Conservation (phyloP, 169 alveolate species). For the Fabrea salina region DNA sequence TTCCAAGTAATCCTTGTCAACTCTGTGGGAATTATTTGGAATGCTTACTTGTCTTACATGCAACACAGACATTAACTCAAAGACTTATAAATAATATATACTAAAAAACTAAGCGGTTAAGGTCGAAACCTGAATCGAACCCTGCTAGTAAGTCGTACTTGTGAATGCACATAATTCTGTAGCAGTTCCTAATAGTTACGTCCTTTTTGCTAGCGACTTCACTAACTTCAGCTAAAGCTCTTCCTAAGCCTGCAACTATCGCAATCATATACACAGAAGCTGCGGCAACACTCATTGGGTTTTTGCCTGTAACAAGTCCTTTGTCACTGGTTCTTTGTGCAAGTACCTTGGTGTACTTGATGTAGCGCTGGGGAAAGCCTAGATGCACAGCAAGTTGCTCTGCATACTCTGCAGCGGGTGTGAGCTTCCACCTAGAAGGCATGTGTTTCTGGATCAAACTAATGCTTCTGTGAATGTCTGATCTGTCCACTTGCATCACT, state of each 20-base stretch:
- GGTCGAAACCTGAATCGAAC: background rate
- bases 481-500: background rate
- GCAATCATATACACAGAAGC: constrained; percentile 28
- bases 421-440: background rate
- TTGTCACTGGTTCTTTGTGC: constrained; percentile 9
- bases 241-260: background rate
- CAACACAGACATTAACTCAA: too few relatives aligned
- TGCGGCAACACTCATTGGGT: constrained; percentile 19
- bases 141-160: background rate
- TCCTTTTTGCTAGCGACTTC: constrained; percentile 7
- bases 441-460: background rate
- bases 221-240: background rate
- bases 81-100: too few relatives aligned
- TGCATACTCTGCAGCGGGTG: constrained; percentile 27
- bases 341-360: background rate
- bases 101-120: too few relatives aligned
- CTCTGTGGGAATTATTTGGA: constrained; percentile 34
- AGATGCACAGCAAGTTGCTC: background rate
- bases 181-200: constrained; percentile 2
- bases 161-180: background rate
- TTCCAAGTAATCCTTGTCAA: constrained; percentile 32
- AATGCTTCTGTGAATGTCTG: background rate
- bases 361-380: background rate
- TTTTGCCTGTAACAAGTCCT: constrained; percentile 23
- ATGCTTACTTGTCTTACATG: constrained; percentile 32